These are phyloP conservation scores for Colletotrichum cordylinicola DNA, from an alignment of 2,329 filamentous ascomycete genomes.

Conservation along the genomic window DNA sequence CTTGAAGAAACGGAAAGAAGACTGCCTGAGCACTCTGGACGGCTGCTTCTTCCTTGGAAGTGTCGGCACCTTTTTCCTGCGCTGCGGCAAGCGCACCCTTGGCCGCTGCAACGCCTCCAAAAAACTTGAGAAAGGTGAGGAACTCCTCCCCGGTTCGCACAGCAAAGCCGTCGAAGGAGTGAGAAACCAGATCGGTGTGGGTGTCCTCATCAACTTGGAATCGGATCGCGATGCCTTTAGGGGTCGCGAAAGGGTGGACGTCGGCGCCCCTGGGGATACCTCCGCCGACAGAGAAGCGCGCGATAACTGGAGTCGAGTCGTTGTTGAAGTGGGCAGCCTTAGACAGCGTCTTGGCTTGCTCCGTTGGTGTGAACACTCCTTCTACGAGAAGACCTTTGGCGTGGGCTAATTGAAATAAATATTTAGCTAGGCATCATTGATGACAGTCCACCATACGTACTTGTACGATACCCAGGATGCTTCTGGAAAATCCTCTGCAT, in stretches of 20 bases:
- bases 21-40: not conserved
- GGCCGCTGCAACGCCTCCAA: not conserved
- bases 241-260: not conserved
- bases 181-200: not conserved
- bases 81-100: not conserved
- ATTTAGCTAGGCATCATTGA: not conserved
- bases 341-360: conserved; percentile 47
- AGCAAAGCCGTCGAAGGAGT: not conserved
- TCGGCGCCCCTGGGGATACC: not conserved
- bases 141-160: not conserved
- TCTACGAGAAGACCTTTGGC: conserved; percentile 57
- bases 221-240: not conserved
- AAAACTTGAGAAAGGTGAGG: not conserved
- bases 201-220: not conserved
- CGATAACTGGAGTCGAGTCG: conserved; percentile 47
- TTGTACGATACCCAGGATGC: not conserved
- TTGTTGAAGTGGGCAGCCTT: conserved; percentile 53
- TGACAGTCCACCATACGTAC: not conserved
- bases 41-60: not conserved
- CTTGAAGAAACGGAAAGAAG: not conserved
- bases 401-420: conserved; percentile 41
- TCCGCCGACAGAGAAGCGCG: conserved; percentile 48
- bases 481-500: too few species aligned
- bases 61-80: not conserved
- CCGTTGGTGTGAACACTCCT: conserved; percentile 56